Evolutionary conservation across 768 basidiomycete genomes (phyloP), one percentile per base, ranked within the genome.

Genomic region (Tubosaeta sp.): DNA sequence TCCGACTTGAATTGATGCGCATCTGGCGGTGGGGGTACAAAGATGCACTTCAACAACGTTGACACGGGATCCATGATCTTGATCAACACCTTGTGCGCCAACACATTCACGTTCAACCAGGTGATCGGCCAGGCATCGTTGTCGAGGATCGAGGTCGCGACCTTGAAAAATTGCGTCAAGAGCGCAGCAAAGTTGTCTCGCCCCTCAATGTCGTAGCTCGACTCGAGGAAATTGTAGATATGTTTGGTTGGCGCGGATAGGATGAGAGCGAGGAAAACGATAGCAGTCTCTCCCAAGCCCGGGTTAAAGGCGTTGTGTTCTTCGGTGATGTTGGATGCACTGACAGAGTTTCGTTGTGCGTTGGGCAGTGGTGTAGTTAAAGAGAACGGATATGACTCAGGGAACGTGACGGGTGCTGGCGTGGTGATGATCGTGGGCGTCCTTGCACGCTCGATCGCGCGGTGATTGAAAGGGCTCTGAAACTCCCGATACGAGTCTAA

Each of bases 361-460:
- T 82, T 83, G 3, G 90, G 87, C 22, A 85, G 69, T 31, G 83
- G 76, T 0, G 87, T 76, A 25, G 91, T 62, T 17, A 98, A 76
- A 6, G 91, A 85, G 68, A 97, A 94, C 0, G 95, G 95, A 66
- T 97, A 94, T 0, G 94, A 87, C 57, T 93, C 88, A 0, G 95
- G 95, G 71, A 97, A 97, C 1, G 89, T 87, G 41, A 90, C 83
- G 0, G 93, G 94, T 2, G 79, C 65, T 2, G 74, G 64, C 19
- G 83, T 71, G 44, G 84, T 81, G 26, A 76, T 71, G 3, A 85
- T 83, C 2, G 81, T 76, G 16, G 76, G 74, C 0, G 85, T 78
- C 43, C 79, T 81, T 26, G 78, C 81, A 39, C 81, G 82, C 61
- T 88, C 86, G 42, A 97, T 79, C 2, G 84, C 83, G 48, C 79